Conservation (phyloP, 1,284 basidiomycete species). For the Microbotryomycetes sp. region DNA sequence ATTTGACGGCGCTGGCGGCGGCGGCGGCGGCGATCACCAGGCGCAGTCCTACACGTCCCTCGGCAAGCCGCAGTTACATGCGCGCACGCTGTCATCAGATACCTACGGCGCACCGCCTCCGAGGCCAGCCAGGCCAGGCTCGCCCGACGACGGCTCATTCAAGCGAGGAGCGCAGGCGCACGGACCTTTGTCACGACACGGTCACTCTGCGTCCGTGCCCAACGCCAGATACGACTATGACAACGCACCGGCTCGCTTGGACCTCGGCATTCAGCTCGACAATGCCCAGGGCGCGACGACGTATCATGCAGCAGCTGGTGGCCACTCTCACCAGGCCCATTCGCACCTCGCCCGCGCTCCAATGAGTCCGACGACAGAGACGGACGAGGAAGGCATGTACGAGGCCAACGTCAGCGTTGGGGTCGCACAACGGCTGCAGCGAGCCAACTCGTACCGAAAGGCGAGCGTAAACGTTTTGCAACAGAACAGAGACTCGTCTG, state of each 20-base stretch:
- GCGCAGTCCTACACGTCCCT: neutral
- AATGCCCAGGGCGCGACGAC: constrained; percentile 6
- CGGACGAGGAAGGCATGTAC: constrained; percentile 3
- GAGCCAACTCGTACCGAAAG: constrained; percentile 3
- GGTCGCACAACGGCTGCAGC: constrained; percentile 10
- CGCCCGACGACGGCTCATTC: neutral
- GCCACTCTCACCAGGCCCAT: neutral
- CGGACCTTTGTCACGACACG: neutral
- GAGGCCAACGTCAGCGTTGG: constrained; percentile 6
- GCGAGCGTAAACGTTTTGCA: neutral
- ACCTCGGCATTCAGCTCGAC: constrained; percentile 20
- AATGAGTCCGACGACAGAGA: neutral
- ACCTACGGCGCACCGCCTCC: neutral
- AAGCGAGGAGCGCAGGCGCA: neutral
- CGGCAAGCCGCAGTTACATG: neutral
- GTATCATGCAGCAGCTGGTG: neutral
- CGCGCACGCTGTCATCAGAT: neutral
- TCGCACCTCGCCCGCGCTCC: neutral
- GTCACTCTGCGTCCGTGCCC: neutral
- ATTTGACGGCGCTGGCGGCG: neutral
- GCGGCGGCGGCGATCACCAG: neutral
- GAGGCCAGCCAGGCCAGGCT: neutral
- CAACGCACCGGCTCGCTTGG: neutral
- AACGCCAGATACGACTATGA: neutral
- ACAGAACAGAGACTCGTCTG: neutral